Conservation (phyloP, 2,329 filamentous ascomycete species). For the Coniella vitis region DNA sequence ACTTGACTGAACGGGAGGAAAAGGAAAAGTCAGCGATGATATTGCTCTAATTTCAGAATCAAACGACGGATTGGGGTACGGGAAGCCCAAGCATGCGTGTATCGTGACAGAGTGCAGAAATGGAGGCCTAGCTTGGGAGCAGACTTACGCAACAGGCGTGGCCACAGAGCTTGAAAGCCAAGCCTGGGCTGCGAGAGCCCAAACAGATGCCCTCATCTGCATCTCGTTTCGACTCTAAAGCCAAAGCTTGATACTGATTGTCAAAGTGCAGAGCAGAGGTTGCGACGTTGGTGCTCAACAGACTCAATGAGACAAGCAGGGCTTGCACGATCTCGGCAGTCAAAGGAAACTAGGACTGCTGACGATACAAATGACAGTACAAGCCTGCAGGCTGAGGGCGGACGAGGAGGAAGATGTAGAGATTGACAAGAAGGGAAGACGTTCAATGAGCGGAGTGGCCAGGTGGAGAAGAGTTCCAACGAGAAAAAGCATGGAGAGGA, state of each 20-base stretch:
- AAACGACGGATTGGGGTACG: too few species aligned
- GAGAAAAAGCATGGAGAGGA: conserved; percentile 8
- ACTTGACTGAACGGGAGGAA: neutral
- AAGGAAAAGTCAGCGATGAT: neutral
- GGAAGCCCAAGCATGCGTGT: neutral
- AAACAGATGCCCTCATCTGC: conserved; percentile 30
- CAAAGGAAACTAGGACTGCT: neutral
- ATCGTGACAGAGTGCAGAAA: neutral
- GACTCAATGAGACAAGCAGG: neutral
- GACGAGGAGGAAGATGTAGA: neutral
- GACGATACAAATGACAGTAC: conserved; percentile 11
- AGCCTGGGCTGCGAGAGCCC: conserved; percentile 29
- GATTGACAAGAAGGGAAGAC: neutral
- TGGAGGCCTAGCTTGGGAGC: neutral
- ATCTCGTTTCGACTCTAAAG: conserved; percentile 25
- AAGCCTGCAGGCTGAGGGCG: conserved; percentile 10
- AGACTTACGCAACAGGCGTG: conserved; percentile 28
- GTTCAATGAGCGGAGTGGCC: neutral
- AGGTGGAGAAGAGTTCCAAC: neutral
- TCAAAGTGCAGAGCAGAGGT: neutral
- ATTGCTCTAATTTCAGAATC: neutral
- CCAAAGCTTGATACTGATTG: neutral
- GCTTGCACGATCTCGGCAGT: neutral
- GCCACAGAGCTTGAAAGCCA: conserved; percentile 28
- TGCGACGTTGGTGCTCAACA: neutral